Evolutionary conservation across 2,329 filamentous ascomycete species (phyloP).

Genomic region (Rachicladosporium sp.): DNA sequence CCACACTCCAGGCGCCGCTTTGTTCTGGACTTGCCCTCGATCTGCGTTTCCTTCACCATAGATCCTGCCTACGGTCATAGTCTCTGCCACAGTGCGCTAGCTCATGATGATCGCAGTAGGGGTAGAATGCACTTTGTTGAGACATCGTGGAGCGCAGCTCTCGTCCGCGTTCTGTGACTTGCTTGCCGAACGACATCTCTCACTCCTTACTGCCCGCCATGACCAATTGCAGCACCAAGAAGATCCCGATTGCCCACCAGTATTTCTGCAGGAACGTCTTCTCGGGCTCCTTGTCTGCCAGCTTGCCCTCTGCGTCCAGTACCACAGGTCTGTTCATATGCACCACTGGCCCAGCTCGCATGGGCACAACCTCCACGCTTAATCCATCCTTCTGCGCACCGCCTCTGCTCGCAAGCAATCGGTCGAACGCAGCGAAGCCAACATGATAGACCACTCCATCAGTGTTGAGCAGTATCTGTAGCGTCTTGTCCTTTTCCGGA

Average conservation of each 20-base stretch:
- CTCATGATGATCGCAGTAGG: no score
- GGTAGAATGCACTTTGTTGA: no score
- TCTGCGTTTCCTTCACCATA: no score
- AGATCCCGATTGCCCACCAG: conserved; percentile 39
- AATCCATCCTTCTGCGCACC: conserved; percentile 23
- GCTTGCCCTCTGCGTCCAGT: conserved; percentile 43
- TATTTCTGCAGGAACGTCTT: conserved; percentile 43
- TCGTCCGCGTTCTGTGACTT: no score
- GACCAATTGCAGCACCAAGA: conserved; percentile 34
- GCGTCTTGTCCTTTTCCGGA: conserved; percentile 29
- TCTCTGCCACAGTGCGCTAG: no score
- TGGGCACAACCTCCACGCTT: conserved; percentile 30
- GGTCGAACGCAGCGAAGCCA: conserved; percentile 29
- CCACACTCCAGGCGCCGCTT: no score
- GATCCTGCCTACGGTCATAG: no score
- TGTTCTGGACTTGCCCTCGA: no score
- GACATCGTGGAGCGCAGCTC: no score
- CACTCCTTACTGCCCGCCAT: conserved; percentile 20
- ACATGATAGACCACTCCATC: conserved; percentile 34
- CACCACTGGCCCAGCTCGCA: conserved; percentile 28
- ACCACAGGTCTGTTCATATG: conserved; percentile 42
- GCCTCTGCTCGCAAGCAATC: conserved; percentile 6
- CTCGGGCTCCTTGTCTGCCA: conserved; percentile 34
- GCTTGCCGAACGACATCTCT: no score
- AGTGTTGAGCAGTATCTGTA: conserved; percentile 32